Evolutionary conservation across 2,329 filamentous ascomycete species (phyloP).

Genomic region (Colletotrichum neosansevieriae): DNA sequence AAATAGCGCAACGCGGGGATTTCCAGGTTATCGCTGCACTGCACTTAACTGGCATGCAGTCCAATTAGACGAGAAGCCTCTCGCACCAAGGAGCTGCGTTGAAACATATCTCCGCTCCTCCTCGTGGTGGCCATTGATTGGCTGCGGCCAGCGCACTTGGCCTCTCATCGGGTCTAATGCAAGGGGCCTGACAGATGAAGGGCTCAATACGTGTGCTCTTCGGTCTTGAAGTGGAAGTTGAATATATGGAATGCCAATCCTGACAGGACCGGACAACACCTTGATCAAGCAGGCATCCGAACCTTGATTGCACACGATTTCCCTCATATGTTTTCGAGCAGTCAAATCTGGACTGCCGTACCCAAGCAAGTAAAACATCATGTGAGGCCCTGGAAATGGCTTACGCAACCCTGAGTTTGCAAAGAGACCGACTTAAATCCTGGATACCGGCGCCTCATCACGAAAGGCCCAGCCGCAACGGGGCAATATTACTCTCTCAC

Average conservation of each 20-base stretch:
- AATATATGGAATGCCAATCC: slow-evolving; percentile 4
- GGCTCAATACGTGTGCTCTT: neutral
- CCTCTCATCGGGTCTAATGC: slow-evolving; percentile 35
- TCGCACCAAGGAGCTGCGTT: slow-evolving; percentile 25
- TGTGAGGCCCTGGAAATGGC: too few relatives aligned
- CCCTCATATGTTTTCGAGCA: too few relatives aligned
- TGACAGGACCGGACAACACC: slow-evolving; percentile 10
- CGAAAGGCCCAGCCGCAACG: neutral
- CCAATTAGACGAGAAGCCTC: slow-evolving; percentile 36
- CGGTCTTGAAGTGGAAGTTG: neutral
- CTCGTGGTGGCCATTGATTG: slow-evolving; percentile 37
- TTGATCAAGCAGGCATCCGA: slow-evolving; percentile 23
- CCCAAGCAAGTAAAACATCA: too few relatives aligned
- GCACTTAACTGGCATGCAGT: slow-evolving; percentile 14
- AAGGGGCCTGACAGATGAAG: slow-evolving; percentile 18
- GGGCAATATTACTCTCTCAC: neutral
- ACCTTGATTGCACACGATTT: neutral
- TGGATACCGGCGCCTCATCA: neutral
- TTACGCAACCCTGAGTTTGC: too few relatives aligned
- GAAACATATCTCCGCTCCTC: slow-evolving; percentile 32
- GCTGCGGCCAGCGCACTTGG: slow-evolving; percentile 3
- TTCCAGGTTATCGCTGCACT: slow-evolving; percentile 2
- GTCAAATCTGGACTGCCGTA: too few relatives aligned
- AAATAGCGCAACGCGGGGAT: slow-evolving; percentile 23
- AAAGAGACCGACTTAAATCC: too few relatives aligned